A percentile compares a stretch with the other conserved stretches of the same genome.
phyloP scores from a whole-genome alignment of 345 rosid genomes.

The Acer negundo region DNA sequence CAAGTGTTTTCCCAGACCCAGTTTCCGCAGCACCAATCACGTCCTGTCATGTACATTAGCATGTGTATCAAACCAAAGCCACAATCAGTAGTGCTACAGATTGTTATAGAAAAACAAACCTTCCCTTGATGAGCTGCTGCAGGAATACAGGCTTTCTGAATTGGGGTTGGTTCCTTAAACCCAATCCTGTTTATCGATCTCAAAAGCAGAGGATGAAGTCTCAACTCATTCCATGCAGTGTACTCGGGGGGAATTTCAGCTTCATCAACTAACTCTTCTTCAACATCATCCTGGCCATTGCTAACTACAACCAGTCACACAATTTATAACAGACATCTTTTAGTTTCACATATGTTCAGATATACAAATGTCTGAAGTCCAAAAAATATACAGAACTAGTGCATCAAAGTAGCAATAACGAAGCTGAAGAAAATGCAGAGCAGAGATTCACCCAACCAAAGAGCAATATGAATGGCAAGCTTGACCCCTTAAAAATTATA shows the following conservation, averaged over 20 bases:
- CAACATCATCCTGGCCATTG: constrained; percentile 35
- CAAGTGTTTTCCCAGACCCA: constrained; percentile 98
- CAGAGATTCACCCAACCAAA: background rate
- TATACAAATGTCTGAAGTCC: background rate
- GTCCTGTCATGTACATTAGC: constrained; percentile 55
- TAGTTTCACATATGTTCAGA: background rate
- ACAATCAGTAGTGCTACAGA: background rate
- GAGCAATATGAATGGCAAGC: background rate
- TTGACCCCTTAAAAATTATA: constrained; percentile 1
- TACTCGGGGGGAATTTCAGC: constrained; percentile 48
- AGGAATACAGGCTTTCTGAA: constrained; percentile 87
- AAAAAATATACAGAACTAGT: background rate
- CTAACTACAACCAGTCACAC: constrained; percentile 29
- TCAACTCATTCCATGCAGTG: constrained; percentile 77
- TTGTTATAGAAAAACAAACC: constrained; percentile 42
- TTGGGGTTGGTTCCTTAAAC: constrained; percentile 88
- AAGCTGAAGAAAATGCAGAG: background rate
- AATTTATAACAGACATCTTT: constrained; percentile 11
- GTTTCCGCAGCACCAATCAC: constrained; percentile 97
- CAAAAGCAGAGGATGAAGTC: constrained; percentile 85
- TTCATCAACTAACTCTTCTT: constrained; percentile 52
- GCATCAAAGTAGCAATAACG: background rate
- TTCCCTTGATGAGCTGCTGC: constrained; percentile 96
- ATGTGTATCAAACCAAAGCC: constrained; percentile 7
- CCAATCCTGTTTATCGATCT: constrained; percentile 70